phyloP scores from a whole-genome alignment of 352 stramenopile species.

The Globisporangium cederbergense region DNA sequence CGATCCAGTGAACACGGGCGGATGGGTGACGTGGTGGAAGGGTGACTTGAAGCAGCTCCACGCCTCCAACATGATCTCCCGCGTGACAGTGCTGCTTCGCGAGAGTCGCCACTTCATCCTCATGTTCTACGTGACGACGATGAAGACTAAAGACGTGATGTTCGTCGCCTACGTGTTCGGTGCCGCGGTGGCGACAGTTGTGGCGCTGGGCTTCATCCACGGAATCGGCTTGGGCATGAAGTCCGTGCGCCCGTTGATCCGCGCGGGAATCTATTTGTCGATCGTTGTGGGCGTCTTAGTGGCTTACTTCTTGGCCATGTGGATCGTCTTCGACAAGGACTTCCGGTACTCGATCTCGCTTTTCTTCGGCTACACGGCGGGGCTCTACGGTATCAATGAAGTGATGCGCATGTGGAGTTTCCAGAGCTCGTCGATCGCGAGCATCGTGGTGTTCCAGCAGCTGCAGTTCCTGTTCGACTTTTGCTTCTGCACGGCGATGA shows the following conservation, averaged over 20 bases:
- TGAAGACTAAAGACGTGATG: slow-evolving; percentile 44
- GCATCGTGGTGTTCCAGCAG: slow-evolving; percentile 57
- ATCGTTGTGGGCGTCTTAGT: slow-evolving; percentile 27
- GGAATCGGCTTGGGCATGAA: slow-evolving; percentile 42
- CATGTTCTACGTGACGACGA: slow-evolving; percentile 69
- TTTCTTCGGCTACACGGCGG: slow-evolving; percentile 62
- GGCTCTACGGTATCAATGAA: slow-evolving; percentile 73
- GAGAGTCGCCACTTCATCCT: slow-evolving; percentile 74
- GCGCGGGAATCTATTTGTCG: slow-evolving; percentile 43
- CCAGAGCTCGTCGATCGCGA: slow-evolving; percentile 47
- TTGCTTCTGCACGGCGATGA: slow-evolving; percentile 58
- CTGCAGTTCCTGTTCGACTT: slow-evolving; percentile 82
- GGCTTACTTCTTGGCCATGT: slow-evolving; percentile 51
- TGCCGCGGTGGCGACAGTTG: slow-evolving; percentile 44
- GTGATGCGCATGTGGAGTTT: slow-evolving; percentile 74
- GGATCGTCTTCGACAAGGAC: slow-evolving; percentile 31
- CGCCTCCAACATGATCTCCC: slow-evolving; percentile 64
- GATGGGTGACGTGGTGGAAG: slow-evolving; percentile 79
- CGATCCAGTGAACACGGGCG: slow-evolving; percentile 56
- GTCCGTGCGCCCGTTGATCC: slow-evolving; percentile 34
- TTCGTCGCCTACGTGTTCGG: slow-evolving; percentile 46
- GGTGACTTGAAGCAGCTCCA: slow-evolving; percentile 57
- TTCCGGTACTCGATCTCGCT: slow-evolving; percentile 46
- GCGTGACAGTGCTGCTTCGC: slow-evolving; percentile 62
- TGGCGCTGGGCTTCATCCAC: slow-evolving; percentile 45